Evolutionary conservation across 2,329 filamentous ascomycete genomes (phyloP).

Genomic region (Trichoderma atrobrunneum): DNA sequence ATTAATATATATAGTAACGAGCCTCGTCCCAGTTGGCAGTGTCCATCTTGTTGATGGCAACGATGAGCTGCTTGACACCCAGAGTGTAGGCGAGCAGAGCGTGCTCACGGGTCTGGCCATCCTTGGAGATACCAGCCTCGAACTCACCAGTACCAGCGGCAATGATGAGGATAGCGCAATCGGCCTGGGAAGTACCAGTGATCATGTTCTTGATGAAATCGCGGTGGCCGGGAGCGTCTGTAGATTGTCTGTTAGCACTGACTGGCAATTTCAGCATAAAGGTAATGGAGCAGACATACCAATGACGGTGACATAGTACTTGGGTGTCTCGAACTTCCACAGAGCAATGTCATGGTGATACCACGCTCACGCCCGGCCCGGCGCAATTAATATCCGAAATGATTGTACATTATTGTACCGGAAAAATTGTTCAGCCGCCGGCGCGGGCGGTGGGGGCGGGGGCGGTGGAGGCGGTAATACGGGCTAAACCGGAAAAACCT

Average conservation of each 20-base stretch:
- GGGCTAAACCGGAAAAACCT: too few relatives aligned
- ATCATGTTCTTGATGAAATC: slow-evolving; percentile 99
- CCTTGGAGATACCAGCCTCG: slow-evolving; percentile 99
- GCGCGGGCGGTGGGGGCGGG: too few relatives aligned
- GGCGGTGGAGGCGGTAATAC: too few relatives aligned
- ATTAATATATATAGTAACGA: too few relatives aligned
- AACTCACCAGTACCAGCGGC: slow-evolving; percentile 99
- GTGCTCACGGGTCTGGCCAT: slow-evolving; percentile 99
- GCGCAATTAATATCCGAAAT: too few relatives aligned
- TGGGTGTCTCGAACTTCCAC: slow-evolving; percentile 99
- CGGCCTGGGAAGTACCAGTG: slow-evolving; percentile 99
- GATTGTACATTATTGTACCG: too few relatives aligned
- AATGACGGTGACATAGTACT: slow-evolving; percentile 98
- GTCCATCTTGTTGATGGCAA: slow-evolving; percentile 99
- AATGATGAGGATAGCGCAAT: slow-evolving; percentile 99
- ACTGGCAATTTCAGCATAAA: too few relatives aligned
- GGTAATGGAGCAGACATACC: slow-evolving; percentile 57
- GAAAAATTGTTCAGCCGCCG: too few relatives aligned
- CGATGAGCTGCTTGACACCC: slow-evolving; percentile 99
- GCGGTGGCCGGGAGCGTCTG: slow-evolving; percentile 98
- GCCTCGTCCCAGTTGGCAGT: slow-evolving; percentile 97
- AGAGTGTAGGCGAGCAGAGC: slow-evolving; percentile 99
- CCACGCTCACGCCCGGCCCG: slow-evolving; percentile 99
- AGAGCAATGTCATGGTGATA: slow-evolving; percentile 99
- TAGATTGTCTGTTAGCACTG: neutral